These are phyloP conservation scores for Serpula lacrymans DNA, from an alignment of 768 basidiomycete species.

Conservation along the genomic window DNA sequence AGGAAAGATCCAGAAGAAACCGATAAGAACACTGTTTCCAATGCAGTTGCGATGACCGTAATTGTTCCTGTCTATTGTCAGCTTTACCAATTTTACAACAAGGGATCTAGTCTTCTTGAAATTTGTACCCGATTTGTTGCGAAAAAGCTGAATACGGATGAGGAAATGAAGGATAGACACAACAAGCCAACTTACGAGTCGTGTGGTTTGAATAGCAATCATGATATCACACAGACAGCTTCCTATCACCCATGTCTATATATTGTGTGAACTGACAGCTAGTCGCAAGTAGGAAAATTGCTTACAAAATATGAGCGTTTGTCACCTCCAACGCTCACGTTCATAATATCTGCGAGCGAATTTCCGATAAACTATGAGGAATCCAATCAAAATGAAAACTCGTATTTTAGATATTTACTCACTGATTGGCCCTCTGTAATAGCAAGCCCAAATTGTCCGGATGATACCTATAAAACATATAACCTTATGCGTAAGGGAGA, in stretches of 20 bases:
- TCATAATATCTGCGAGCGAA: background rate
- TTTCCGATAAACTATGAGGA: background rate
- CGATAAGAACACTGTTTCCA: too few relatives aligned
- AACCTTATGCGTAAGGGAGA: background rate
- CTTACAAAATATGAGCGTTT: too few relatives aligned
- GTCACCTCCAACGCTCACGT: too few relatives aligned
- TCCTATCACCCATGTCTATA: background rate
- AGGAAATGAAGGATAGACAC: background rate
- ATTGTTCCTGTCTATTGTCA: constrained; percentile 4
- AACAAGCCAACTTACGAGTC: background rate
- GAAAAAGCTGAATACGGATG: background rate
- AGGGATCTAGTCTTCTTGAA: constrained; percentile 1
- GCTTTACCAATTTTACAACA: background rate
- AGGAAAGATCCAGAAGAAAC: too few relatives aligned
- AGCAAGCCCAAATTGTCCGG: background rate
- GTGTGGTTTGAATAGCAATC: background rate
- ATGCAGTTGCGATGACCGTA: background rate
- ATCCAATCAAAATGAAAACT: background rate
- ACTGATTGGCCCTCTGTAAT: background rate
- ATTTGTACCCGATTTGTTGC: background rate
- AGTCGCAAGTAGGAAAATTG: too few relatives aligned
- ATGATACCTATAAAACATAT: background rate
- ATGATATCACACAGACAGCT: background rate
- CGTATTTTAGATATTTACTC: background rate
- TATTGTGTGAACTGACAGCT: too few relatives aligned